Evolutionary conservation across 169 alveolate genomes (phyloP).

Genomic region (Eimeria mitis): DNA sequence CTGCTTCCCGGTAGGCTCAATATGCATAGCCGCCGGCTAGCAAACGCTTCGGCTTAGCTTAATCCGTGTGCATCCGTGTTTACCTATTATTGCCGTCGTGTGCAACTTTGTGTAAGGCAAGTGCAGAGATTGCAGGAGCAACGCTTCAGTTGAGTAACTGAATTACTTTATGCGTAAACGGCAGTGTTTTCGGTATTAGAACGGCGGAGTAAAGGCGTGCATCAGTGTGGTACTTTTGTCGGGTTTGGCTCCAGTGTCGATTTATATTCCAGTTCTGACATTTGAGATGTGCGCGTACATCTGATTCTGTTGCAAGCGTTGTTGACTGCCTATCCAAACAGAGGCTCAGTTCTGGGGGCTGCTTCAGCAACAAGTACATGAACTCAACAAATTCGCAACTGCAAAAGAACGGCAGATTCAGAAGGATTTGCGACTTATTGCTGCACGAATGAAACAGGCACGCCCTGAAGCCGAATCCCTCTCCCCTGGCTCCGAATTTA

Average conservation of each 20-base stretch:
- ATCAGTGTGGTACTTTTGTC: background rate
- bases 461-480: background rate
- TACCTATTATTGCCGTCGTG: background rate
- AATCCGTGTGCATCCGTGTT: background rate
- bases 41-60: background rate
- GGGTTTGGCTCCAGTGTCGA: background rate
- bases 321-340: slow-evolving; percentile 12
- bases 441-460: slow-evolving; percentile 65
- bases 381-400: slow-evolving; percentile 67
- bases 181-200: background rate
- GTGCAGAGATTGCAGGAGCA: background rate
- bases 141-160: background rate
- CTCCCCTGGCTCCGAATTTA: background rate
- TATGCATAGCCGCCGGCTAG: background rate
- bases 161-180: background rate
- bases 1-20: slow-evolving; percentile 48
- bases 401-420: slow-evolving; percentile 59
- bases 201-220: background rate
- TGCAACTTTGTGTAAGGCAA: background rate
- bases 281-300: background rate
- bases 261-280: background rate
- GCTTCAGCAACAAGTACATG: slow-evolving; percentile 79
- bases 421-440: slow-evolving; percentile 40
- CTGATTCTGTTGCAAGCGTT: background rate
- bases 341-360: slow-evolving; percentile 79